These are phyloP conservation scores for Chaetomium tenue DNA, from an alignment of 495 filamentous ascomycete genomes.

Conservation along the genomic window DNA sequence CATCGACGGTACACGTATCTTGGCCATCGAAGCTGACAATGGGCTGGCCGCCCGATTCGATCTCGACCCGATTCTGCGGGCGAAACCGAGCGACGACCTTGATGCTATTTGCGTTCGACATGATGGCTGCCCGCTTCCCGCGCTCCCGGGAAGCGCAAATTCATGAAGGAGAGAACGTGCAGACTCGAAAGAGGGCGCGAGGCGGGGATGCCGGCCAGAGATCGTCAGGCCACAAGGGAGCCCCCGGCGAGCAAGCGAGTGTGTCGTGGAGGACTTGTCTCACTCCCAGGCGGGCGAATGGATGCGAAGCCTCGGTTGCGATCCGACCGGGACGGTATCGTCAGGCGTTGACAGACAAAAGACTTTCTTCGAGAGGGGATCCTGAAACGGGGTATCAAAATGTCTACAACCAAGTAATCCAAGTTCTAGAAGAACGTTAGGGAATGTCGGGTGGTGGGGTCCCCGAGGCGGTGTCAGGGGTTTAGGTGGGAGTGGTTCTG, in stretches of 20 bases:
- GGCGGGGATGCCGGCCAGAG: constrained; percentile 5
- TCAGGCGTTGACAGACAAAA: constrained; percentile 14
- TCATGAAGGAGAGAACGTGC: constrained; percentile 32
- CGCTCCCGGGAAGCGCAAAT: constrained; percentile 38
- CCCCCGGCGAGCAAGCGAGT: background rate
- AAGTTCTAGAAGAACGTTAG: constrained; percentile 16
- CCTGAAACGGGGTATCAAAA: constrained; percentile 16
- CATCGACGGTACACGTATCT: constrained; percentile 84
- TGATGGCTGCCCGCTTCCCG: constrained; percentile 41
- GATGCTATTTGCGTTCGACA: constrained; percentile 58
- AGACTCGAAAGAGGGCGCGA: constrained; percentile 10
- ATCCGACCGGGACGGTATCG: constrained; percentile 5
- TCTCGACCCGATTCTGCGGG: constrained; percentile 91
- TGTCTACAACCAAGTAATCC: constrained; percentile 5
- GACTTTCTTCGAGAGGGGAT: background rate
- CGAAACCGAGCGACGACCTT: constrained; percentile 95
- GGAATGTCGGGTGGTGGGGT: constrained; percentile 17
- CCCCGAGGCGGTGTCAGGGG: constrained; percentile 22
- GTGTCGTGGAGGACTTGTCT: background rate
- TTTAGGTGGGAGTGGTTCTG: constrained; percentile 7
- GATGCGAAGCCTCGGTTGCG: background rate
- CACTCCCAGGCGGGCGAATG: background rate
- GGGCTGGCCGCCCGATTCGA: constrained; percentile 82
- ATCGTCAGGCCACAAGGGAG: background rate
- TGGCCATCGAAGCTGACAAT: constrained; percentile 85